phyloP scores from a whole-genome alignment of 2,329 filamentous ascomycete genomes.

The Dothideomycetidae sp. region DNA sequence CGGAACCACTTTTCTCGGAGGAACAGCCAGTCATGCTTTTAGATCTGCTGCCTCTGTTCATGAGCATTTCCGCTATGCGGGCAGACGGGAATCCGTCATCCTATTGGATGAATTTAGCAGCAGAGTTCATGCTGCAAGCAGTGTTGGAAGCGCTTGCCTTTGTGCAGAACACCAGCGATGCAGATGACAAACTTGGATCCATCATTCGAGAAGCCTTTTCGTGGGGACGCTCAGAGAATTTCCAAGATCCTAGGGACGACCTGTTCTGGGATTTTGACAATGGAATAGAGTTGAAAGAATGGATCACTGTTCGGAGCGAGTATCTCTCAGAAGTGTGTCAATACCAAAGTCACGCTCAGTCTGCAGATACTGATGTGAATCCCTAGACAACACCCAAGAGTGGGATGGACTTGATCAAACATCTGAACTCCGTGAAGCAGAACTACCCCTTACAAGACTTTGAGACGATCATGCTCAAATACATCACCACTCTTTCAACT shows the following conservation, averaged over 20 bases:
- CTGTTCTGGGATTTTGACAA: conserved; percentile 24
- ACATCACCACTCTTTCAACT: conserved; percentile 30
- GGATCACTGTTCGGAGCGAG: conserved; percentile 24
- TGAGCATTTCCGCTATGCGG: conserved; percentile 28
- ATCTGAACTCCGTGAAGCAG: conserved; percentile 18
- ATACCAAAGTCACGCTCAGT: too few relatives aligned
- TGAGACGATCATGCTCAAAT: conserved; percentile 26
- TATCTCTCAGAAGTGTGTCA: conserved; percentile 18
- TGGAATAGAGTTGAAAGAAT: conserved; percentile 21
- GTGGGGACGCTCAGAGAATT: conserved; percentile 26
- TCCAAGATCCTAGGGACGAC: conserved; percentile 5
- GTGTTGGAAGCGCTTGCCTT: conserved; percentile 32
- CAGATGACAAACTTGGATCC: conserved; percentile 25
- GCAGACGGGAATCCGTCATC: conserved; percentile 12
- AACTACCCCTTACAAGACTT: conserved; percentile 25
- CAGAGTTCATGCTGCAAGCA: conserved; percentile 37
- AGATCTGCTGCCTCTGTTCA: conserved; percentile 34
- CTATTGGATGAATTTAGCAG: conserved; percentile 33
- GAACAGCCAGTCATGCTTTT: conserved; percentile 17
- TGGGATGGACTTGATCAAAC: conserved; percentile 14
- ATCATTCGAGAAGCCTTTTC: conserved; percentile 24
- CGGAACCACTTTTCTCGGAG: too few relatives aligned
- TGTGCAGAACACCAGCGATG: conserved; percentile 23
- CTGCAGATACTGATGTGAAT: conserved; percentile 1
- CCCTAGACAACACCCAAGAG: conserved; percentile 15